These are phyloP conservation scores for Aspergillus luchuensis DNA, from an alignment of 2,329 filamentous ascomycete species.

Conservation along the genomic window DNA sequence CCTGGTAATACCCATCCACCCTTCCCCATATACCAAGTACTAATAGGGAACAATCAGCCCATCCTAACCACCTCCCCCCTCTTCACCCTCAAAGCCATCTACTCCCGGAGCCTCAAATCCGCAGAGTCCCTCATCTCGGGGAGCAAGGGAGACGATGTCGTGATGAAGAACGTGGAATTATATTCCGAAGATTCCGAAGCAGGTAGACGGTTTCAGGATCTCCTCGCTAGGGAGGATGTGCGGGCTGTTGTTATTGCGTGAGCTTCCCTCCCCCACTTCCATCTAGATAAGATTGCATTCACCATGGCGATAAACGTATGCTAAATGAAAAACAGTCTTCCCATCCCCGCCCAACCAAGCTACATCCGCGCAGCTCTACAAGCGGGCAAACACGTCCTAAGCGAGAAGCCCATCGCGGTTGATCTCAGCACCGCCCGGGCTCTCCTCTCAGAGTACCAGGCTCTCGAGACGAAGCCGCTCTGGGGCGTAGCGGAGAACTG, in stretches of 20 bases:
- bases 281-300: no score
- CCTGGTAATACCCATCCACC: conserved; percentile 38
- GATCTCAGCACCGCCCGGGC: conserved; percentile 55
- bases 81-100: conserved; percentile 58
- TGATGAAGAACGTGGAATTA: conserved; percentile 46
- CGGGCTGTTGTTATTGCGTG: conserved; percentile 55
- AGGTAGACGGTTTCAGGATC: conserved; percentile 48
- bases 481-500: conserved; percentile 61
- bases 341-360: conserved; percentile 55
- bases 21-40: not conserved
- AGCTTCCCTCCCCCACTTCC: conserved; percentile 14
- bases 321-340: conserved; percentile 42
- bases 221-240: conserved; percentile 53
- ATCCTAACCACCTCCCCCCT: conserved; percentile 51
- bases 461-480: conserved; percentile 39
- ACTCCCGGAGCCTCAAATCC: conserved; percentile 59
- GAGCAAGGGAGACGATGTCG: not conserved
- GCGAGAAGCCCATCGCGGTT: conserved; percentile 60
- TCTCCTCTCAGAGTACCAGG: conserved; percentile 54
- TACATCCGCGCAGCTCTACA: conserved; percentile 53
- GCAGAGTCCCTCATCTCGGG: conserved; percentile 47
- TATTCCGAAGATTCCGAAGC: conserved; percentile 58
- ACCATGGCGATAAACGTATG: no score
- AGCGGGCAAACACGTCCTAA: conserved; percentile 59
- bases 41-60: conserved; percentile 39